Percentiles rank a stretch among this genome's conserved stretches.
Conservation (phyloP, 108 stramenopile species). For the Fistulifera pelliculosa region DNA sequence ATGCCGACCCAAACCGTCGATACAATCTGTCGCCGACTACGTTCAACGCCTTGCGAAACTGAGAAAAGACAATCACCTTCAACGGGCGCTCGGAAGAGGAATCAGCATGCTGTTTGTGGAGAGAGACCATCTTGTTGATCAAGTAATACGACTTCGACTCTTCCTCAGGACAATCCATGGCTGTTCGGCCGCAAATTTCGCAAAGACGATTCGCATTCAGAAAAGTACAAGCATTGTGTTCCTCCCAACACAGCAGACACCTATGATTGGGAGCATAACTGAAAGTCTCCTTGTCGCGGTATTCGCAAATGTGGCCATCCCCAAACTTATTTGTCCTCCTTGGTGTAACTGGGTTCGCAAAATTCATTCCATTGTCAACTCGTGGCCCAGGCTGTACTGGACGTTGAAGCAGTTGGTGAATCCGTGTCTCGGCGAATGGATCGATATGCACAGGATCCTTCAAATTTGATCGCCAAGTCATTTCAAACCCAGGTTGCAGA, state of each 20-base stretch:
- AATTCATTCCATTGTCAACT: too few relatives aligned
- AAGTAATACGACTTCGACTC: constrained; percentile 71
- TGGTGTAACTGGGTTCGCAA: background rate
- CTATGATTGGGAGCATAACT: constrained; percentile 30
- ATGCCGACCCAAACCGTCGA: constrained; percentile 52
- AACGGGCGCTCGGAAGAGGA: constrained; percentile 14
- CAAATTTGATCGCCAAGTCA: constrained; percentile 11
- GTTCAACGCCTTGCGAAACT: constrained; percentile 65
- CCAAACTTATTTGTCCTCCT: constrained; percentile 28
- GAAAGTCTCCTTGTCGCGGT: constrained; percentile 11
- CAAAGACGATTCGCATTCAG: constrained; percentile 29
- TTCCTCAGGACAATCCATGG: constrained; percentile 46
- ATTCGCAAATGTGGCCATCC: constrained; percentile 54
- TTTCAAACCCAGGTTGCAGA: constrained; percentile 60
- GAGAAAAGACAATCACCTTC: constrained; percentile 79
- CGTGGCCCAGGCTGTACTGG: background rate
- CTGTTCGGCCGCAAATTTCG: constrained; percentile 35
- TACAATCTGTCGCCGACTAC: constrained; percentile 56
- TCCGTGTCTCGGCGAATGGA: background rate
- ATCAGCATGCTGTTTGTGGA: too few relatives aligned
- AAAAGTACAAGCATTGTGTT: constrained; percentile 60
- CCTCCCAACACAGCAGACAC: constrained; percentile 53
- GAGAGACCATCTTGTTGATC: constrained; percentile 30
- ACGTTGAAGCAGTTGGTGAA: background rate
- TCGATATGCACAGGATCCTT: background rate